Evolutionary conservation across 768 basidiomycete species (phyloP), one percentile per base, ranked within the genome.

Genomic region (Cytidiella melzeri): DNA sequence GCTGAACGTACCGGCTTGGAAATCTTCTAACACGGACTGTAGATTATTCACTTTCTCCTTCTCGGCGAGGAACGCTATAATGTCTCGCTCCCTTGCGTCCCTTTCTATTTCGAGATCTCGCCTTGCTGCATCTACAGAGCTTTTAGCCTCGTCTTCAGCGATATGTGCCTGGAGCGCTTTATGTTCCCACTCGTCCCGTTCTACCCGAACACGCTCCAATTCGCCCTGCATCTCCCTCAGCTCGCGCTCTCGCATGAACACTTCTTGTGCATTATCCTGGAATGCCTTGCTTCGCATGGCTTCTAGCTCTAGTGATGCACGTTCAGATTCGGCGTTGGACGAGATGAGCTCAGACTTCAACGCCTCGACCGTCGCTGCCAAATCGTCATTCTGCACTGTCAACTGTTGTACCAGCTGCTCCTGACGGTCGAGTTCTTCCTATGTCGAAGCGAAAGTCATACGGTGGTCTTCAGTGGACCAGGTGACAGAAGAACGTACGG

Each of bases 341-440:
- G 77, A 69, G 41, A 86, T 71, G 39, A 97, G 75, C 62, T 99
- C 96, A 0, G 76, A 59, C 61, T 88, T 85, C 30, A 98, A 75
- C 6, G 91, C 86, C 47, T 87, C 81, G 24, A 96, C 69, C 0
- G 91, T 89, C 25, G 66, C 61, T 6, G 70, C 63, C 13, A 93
- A 73, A 59, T 90, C 84, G 5, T 89, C 84, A 61, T 85, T 89
- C 61, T 92, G 83, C 2, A 76, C 79, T 2, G 79, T 83, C 23
- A 99, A 69, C 52, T 84, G 80, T 50, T 87, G 87, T 27, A 96
- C 77, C 28, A 84, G 75, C 57, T 88, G 84, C 62, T 93, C 93
- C 54, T 91, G 77, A 55, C 92, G 78, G 74, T 98, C 96, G 38
- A 99, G 84, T 76, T 98, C 96, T 82, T 98, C 96, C 95, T 99